Conservation (phyloP, 192 early-diverging fungal genomes). For the Gaertneriomyces semiglobifer region DNA sequence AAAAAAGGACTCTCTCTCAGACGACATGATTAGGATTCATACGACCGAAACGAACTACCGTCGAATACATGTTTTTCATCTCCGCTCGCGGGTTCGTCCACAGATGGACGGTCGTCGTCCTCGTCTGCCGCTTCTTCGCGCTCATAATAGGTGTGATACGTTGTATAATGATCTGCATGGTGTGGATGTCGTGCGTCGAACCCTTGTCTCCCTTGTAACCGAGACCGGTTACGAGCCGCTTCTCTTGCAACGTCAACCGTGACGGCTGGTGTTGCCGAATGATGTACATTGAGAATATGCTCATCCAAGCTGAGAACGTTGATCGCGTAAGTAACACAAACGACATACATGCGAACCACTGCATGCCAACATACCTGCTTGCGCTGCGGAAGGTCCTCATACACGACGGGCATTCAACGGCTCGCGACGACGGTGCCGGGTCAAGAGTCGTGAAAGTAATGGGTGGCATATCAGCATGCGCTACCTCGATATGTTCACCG, state of each 20-base stretch:
- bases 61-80: too few relatives aligned
- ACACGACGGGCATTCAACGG: slow-evolving; percentile 22
- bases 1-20: too few relatives aligned
- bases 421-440: background rate
- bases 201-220: background rate
- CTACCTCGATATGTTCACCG: slow-evolving; percentile 5
- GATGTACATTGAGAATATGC: slow-evolving; percentile 24
- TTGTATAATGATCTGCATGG: slow-evolving; percentile 3
- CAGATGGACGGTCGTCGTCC: background rate
- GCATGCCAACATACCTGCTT: slow-evolving; percentile 5
- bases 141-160: slow-evolving; percentile 12
- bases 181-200: slow-evolving; percentile 20
- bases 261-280: slow-evolving; percentile 9
- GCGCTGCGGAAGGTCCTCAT: slow-evolving; percentile 22
- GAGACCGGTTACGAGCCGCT: background rate
- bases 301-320: slow-evolving; percentile 5
- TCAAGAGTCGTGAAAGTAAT: background rate
- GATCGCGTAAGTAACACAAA: background rate
- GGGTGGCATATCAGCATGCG: slow-evolving; percentile 5
- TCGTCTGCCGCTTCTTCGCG: slow-evolving; percentile 6
- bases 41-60: too few relatives aligned
- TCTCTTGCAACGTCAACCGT: background rate
- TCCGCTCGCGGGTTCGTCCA: too few relatives aligned
- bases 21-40: too few relatives aligned
- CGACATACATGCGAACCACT: background rate